Evolutionary conservation across 495 filamentous ascomycete species (phyloP).

Genomic region (Pseudomonodictys pantanalensis): DNA sequence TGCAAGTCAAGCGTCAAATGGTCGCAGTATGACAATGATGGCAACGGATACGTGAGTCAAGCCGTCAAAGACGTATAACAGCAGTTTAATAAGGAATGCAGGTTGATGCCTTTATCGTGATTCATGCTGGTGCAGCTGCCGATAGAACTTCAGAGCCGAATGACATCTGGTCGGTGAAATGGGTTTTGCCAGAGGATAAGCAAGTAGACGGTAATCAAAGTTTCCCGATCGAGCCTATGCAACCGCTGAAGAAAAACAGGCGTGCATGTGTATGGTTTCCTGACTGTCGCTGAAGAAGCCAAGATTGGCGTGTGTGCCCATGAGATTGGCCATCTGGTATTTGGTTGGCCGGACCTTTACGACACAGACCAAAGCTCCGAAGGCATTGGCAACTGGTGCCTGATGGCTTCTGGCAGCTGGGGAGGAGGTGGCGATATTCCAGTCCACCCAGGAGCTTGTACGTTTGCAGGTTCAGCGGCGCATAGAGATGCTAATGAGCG

Average conservation of each 20-base stretch:
- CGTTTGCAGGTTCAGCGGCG: not conserved
- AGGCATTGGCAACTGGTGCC: slow-evolving; percentile 22
- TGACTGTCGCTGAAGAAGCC: slow-evolving; percentile 20
- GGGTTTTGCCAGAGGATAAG: slow-evolving; percentile 5
- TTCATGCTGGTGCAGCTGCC: slow-evolving; percentile 20
- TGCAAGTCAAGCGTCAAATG: not conserved
- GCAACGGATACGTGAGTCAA: slow-evolving; percentile 20
- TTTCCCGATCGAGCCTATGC: not conserved
- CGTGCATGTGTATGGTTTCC: slow-evolving; percentile 19
- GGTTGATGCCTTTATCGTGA: slow-evolving; percentile 26
- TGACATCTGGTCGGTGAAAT: slow-evolving; percentile 24
- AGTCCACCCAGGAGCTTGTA: slow-evolving; percentile 20
- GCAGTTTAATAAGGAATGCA: not conserved
- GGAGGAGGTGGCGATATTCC: slow-evolving; percentile 14
- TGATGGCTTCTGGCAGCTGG: slow-evolving; percentile 21
- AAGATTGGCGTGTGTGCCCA: slow-evolving; percentile 22
- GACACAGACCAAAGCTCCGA: slow-evolving; percentile 15
- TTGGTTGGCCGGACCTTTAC: slow-evolving; percentile 26
- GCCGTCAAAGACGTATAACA: not conserved
- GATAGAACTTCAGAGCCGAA: slow-evolving; percentile 1
- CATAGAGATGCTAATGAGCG: not conserved
- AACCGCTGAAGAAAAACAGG: not conserved
- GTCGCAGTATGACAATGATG: slow-evolving; percentile 21
- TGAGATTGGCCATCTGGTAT: slow-evolving; percentile 16
- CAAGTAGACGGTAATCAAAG: slow-evolving; percentile 3